Evolutionary conservation across 2,329 filamentous ascomycete genomes (phyloP).

Genomic region (Pseudonectria buxi): DNA sequence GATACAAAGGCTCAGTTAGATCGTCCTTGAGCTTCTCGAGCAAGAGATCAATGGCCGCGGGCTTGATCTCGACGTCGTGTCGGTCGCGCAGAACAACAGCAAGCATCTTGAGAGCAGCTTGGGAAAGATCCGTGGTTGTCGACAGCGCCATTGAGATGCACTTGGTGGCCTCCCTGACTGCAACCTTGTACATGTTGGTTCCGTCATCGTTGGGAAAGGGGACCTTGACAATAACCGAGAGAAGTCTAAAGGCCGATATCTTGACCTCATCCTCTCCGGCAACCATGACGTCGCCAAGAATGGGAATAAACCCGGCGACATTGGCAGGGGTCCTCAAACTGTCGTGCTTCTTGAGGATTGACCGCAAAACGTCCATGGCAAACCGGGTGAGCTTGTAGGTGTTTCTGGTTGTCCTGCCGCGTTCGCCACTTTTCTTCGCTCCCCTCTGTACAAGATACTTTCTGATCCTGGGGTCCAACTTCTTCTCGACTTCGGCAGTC

Average conservation of each 20-base stretch:
- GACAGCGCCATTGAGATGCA: slow-evolving; percentile 69
- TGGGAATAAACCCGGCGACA: slow-evolving; percentile 76
- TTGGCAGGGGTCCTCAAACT: slow-evolving; percentile 73
- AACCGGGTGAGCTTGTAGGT: slow-evolving; percentile 85
- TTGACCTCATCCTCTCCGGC: slow-evolving; percentile 88
- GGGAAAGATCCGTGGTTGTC: slow-evolving; percentile 76
- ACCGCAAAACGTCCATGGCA: slow-evolving; percentile 76
- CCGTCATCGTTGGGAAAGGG: slow-evolving; percentile 68
- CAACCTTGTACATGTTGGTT: slow-evolving; percentile 60
- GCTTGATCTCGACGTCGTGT: slow-evolving; percentile 66
- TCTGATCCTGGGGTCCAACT: slow-evolving; percentile 55
- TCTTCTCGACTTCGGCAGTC: slow-evolving; percentile 43
- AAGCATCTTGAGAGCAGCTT: slow-evolving; percentile 83
- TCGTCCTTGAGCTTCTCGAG: slow-evolving; percentile 79
- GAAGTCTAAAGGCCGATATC: slow-evolving; percentile 76
- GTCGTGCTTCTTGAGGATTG: slow-evolving; percentile 80
- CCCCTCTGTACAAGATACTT: slow-evolving; percentile 77
- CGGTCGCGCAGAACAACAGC: slow-evolving; percentile 79
- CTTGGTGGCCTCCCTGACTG: slow-evolving; percentile 77
- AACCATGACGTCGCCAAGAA: slow-evolving; percentile 80
- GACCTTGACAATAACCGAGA: slow-evolving; percentile 78
- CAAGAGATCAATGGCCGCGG: slow-evolving; percentile 75
- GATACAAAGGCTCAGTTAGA: slow-evolving; percentile 84
- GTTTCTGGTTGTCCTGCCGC: slow-evolving; percentile 68
- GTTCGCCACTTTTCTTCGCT: slow-evolving; percentile 65